Conservation (phyloP, 352 stramenopile species). For the Globisporangium rhizosaccharum region DNA sequence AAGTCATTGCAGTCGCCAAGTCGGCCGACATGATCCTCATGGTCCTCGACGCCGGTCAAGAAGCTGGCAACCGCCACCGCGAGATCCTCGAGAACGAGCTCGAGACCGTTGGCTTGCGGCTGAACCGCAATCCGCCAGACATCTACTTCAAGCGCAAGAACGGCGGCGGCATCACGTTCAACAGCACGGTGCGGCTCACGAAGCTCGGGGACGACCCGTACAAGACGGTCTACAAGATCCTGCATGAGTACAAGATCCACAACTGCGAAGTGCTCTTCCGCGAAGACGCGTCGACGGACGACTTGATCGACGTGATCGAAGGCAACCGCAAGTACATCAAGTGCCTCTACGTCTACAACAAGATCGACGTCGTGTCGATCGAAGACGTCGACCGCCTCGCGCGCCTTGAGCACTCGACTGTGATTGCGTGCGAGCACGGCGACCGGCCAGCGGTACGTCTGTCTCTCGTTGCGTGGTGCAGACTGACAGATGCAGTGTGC, state of each 20-base stretch:
- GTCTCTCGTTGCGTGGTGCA: too few species aligned
- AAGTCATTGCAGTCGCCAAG: conserved; percentile 99
- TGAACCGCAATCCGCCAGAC: conserved; percentile 96
- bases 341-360: conserved; percentile 99
- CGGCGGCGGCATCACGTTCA: conserved; percentile 94
- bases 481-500: neutral
- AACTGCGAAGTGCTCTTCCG: conserved; percentile 97
- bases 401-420: conserved; percentile 93
- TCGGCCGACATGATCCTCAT: conserved; percentile 99
- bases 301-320: conserved; percentile 98
- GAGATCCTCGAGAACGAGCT: conserved; percentile 98
- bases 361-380: conserved; percentile 99
- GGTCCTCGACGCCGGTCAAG: conserved; percentile 97
- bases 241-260: conserved; percentile 97
- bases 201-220: conserved; percentile 88
- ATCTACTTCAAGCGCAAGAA: conserved; percentile 96
- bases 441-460: conserved; percentile 56
- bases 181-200: conserved; percentile 93
- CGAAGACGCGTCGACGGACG: conserved; percentile 96
- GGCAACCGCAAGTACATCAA: conserved; percentile 99
- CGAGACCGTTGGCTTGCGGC: conserved; percentile 96
- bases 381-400: conserved; percentile 98
- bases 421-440: conserved; percentile 91
- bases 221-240: conserved; percentile 88
- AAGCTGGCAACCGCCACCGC: conserved; percentile 95